Base-by-base conservation (phyloP, 257 asterid species). In the Solanum chiquidenum region DNA sequence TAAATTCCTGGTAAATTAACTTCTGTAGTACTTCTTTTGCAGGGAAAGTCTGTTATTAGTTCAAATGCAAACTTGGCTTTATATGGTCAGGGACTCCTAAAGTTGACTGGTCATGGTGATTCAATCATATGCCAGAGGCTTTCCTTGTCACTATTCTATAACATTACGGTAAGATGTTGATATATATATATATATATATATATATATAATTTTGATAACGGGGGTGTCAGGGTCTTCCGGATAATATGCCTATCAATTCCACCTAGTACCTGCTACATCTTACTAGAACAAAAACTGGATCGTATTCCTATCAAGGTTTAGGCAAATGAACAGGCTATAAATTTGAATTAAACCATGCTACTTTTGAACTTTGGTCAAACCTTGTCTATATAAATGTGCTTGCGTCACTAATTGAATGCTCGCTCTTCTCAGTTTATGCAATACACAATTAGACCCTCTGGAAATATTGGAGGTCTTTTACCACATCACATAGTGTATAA, bases 101-200 rank as follows among this genome's bases (percentile, higher is more conserved):
- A 90, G 89, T 92, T 96, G 90, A 94, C 96, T 68, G 99, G 98
- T 87, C 91, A 91, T 82, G 99, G 98, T 88, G 98, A 96, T 94
- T 94, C 98, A 83, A 94, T 96, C 91, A 95, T 91, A 93, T 94
- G 98, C 92, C 99, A 96, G 91, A 91, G 98, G 85, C 95, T 96
- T 89, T 94, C 98, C 12, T 90, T 96, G 92, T 94, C 99, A 77
- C 92, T 94, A 60, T 96, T 96, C 91, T 96, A 96, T 88, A 96
- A 96, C 90, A 90, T 96, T 73, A 96, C 98, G 12, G 99, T 96
- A 95, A 93, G 98, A 91, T 75, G 72, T 88, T 86, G 83, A 87
- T 86, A 74, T 33, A 33, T 33, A 33, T 73, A 25, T 11, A 66
- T 66, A 27, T 38, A 40, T 40, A 42, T 42, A 42, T 42, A 49